Evolutionary conservation across 371 early-diverging fungal genomes (phyloP), one percentile per base, ranked within the genome.

Genomic region (Mucor piriformis): DNA sequence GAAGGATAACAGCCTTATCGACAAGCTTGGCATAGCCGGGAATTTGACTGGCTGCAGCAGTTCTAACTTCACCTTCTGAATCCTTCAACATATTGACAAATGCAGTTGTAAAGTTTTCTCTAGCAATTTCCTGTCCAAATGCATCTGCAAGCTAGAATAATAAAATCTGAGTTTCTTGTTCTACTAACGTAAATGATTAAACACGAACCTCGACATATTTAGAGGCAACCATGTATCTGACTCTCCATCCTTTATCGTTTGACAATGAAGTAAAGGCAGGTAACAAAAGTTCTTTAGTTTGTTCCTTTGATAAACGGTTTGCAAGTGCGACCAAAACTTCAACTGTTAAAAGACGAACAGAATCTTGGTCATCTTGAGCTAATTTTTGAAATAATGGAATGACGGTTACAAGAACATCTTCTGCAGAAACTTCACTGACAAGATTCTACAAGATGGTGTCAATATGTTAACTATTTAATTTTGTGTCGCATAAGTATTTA

Each of bases 221-320:
- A 54, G 96, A 94, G 3, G 97, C 98, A 75, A 96, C 89, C 95
- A 96, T 96, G 71, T 97, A 99, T 47, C 97, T 84, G 34, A 99
- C 97, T 64, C 99, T 87, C 99, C 99, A 99, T 48, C 94, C 93
- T 71, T 93, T 95, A 79, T 99, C 99, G 20, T 83, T 76, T 49
- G 90, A 90, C 76, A 97, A 79, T 34, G 76, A 76, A 50, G 88
- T 84, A 50, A 98, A 84, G 37, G 85, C 77, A 57, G 84, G 83
- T 44, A 93, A 72, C 56, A 96, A 76, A 59, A 88, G 83, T 33
- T 83, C 76, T 70, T 87, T 89, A 66, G 77, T 83, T 72, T 94
- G 91, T 24, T 92, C 93, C 3, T 81, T 78, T 42, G 85, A 79
- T 37, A 97, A 81, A 15, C 83, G 63, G 64, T 92, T 88, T 46